Base-by-base conservation (phyloP, 805 yeast genomes). In the Metschnikowia orientalis region DNA sequence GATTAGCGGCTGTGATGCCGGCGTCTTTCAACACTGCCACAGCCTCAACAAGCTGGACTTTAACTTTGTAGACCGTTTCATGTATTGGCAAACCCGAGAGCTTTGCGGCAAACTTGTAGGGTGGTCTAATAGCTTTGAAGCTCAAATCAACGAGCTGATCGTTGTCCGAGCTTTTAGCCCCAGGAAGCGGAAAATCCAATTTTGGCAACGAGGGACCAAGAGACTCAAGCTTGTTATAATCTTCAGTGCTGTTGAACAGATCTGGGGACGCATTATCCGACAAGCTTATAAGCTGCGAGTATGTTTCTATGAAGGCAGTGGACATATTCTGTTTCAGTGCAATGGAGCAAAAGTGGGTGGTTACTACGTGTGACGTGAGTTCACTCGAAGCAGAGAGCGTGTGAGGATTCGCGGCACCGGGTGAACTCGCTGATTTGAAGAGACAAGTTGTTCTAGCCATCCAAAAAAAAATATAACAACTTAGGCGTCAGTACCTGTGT, bases 101-200 rank as follows among this genome's bases (percentile, higher is more conserved):
- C 23, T 40, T 53, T 4, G 51, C 40, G 23, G 60, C 53, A 55
- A 84, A 81, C 50, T 79, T 83, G 50, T 44, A 57, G 5, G 95
- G 95, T 4, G 81, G 74, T 47, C 79, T 77, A 34, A 86, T 71
- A 18, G 89, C 81, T 55, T 80, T 81, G 51, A 85, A 66, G 13
- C 51, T 43, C 31, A 69, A 46, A 14, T 44, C 49, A 35, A 61
- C 45, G 28, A 41, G 12, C 6, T 34, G 20, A 2, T 21, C 6
- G 8, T 24, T 32, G 4, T 15, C 23, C 3, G 23, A 5, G 9
- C 13, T 8, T 5, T 28, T 17, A n/a, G 32, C 21, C 9, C 26
- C 24, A 45, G 62, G 70, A 45, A 57, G 66, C 0, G 49, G 45
- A 18, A 37, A 61, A 30, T 62, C 61, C 24, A 73, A 47, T 12